Evolutionary conservation across 129 eudicot species (phyloP).

Genomic region (Flaveria ramosissima): DNA sequence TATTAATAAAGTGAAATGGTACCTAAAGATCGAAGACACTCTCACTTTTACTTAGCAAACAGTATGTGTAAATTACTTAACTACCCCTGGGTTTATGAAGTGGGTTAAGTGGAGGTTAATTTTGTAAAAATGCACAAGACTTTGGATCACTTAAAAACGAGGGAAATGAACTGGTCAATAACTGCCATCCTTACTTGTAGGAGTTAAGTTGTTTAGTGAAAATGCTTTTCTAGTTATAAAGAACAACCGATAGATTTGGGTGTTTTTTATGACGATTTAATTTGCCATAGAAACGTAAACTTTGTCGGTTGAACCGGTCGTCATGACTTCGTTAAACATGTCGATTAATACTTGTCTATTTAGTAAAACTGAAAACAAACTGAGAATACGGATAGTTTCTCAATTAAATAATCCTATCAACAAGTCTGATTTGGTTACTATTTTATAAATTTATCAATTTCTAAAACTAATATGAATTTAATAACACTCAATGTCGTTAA

Average conservation of each 20-base stretch:
- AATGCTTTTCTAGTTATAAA: background rate
- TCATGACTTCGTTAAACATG: background rate
- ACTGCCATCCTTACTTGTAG: constrained; percentile 1
- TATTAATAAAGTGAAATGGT: background rate
- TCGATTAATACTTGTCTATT: background rate
- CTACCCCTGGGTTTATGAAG: background rate
- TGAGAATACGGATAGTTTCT: background rate
- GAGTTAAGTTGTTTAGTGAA: background rate
- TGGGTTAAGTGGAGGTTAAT: background rate
- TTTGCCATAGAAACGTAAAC: background rate
- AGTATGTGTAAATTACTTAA: background rate
- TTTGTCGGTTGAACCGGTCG: background rate
- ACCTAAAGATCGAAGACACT: background rate
- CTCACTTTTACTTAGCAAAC: background rate
- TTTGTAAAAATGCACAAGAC: background rate
- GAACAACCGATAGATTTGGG: background rate
- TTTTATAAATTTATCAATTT: too few relatives aligned
- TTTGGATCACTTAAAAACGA: background rate
- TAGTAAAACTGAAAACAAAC: background rate
- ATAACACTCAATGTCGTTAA: too few relatives aligned
- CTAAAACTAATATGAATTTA: too few relatives aligned
- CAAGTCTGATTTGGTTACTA: too few relatives aligned
- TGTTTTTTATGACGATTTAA: background rate
- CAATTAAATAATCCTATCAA: background rate
- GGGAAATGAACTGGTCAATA: background rate